These are phyloP conservation scores for Trifolium repens DNA, from an alignment of 306 rosid species.

Conservation along the genomic window DNA sequence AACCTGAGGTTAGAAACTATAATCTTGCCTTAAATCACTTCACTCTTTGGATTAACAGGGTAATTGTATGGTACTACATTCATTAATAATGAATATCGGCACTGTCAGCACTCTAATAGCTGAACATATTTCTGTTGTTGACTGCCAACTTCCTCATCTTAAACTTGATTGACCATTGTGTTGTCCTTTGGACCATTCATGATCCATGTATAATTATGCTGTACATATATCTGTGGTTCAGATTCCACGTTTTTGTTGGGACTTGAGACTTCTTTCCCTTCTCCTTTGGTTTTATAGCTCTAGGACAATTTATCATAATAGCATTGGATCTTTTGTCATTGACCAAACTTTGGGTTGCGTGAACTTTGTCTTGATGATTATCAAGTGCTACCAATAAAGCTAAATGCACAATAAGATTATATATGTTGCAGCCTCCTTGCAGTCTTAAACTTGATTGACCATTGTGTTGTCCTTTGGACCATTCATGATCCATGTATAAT, in stretches of 20 bases:
- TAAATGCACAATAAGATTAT: constrained; percentile 1
- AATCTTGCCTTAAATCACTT: constrained; percentile 11
- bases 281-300: constrained; percentile 2
- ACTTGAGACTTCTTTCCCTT: not conserved
- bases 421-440: not conserved
- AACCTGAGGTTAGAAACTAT: constrained; percentile 12
- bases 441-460: constrained; percentile 17
- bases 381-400: constrained; percentile 5
- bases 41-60: constrained; percentile 5
- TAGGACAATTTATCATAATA: not conserved
- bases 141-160: not conserved
- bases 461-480: not conserved
- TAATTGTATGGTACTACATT: not conserved
- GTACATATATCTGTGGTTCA: not conserved
- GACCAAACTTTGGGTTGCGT: constrained; percentile 13
- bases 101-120: constrained; percentile 3
- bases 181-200: not conserved
- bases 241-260: not conserved
- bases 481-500: not conserved
- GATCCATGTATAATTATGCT: not conserved
- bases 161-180: constrained; percentile 6
- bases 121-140: not conserved
- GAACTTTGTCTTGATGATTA: constrained; percentile 19
- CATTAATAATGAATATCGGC: not conserved
- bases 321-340: constrained; percentile 4